phyloP scores from a whole-genome alignment of 495 filamentous ascomycete species.

The Hapsidospora chrysogenum region DNA sequence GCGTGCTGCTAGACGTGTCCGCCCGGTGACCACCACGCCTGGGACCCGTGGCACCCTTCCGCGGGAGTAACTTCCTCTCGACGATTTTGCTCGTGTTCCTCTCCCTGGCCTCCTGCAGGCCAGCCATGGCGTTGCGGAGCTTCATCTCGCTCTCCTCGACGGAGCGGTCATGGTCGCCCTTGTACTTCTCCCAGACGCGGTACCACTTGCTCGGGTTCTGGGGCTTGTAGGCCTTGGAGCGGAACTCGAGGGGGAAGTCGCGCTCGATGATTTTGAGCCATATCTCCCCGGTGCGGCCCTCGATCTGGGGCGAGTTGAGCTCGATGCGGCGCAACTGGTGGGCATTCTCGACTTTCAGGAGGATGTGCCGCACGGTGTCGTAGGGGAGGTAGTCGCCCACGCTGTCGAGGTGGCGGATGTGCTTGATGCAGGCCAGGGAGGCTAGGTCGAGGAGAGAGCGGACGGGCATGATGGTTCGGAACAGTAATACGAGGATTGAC shows the following conservation, averaged over 20 bases:
- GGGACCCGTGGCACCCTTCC: not conserved
- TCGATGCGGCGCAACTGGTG: slow-evolving; percentile 13
- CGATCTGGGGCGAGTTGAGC: slow-evolving; percentile 10
- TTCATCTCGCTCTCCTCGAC: slow-evolving; percentile 10
- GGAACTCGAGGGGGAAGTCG: slow-evolving; percentile 7
- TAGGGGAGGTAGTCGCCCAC: slow-evolving; percentile 3
- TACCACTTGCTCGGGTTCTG: slow-evolving; percentile 9
- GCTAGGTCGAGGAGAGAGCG: slow-evolving; percentile 13
- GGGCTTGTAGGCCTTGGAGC: slow-evolving; percentile 6
- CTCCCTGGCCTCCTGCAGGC: slow-evolving; percentile 11
- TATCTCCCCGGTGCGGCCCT: slow-evolving; percentile 8
- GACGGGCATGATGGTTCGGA: slow-evolving; percentile 1
- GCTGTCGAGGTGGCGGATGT: slow-evolving; percentile 4
- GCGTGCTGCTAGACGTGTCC: not conserved
- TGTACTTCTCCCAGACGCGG: slow-evolving; percentile 8
- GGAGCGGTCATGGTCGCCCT: slow-evolving; percentile 27
- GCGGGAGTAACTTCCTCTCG: slow-evolving; percentile 4
- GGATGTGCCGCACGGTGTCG: slow-evolving; percentile 6
- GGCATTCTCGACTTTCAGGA: slow-evolving; percentile 9
- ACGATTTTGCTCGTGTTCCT: slow-evolving; percentile 10
- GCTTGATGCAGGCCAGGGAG: slow-evolving; percentile 9
- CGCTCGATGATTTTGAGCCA: slow-evolving; percentile 14
- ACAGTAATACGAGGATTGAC: too few species aligned
- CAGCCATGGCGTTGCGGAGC: slow-evolving; percentile 14
- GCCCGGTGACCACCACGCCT: not conserved